These are phyloP conservation scores for Jimgerdemannia flammicorona DNA, from an alignment of 192 early-diverging fungal genomes.

Conservation along the genomic window DNA sequence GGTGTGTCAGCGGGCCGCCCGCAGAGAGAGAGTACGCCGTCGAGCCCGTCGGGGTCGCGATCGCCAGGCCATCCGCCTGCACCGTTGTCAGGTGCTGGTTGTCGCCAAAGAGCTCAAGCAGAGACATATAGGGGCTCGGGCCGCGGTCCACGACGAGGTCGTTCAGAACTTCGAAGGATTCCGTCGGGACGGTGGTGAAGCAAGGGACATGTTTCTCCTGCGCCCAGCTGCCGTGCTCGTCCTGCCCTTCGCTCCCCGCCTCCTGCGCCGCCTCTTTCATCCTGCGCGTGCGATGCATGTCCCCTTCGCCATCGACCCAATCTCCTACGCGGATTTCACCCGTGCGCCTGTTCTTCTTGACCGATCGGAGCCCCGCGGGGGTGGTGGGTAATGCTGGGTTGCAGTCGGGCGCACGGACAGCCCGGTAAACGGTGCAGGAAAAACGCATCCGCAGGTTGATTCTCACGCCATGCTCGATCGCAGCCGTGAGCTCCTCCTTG, in stretches of 20 bases:
- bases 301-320: slow-evolving; percentile 26
- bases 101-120: slow-evolving; percentile 80
- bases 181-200: slow-evolving; percentile 55
- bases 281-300: slow-evolving; percentile 9
- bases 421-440: slow-evolving; percentile 83
- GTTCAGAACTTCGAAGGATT: slow-evolving; percentile 91
- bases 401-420: background rate
- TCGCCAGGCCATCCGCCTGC: slow-evolving; percentile 92
- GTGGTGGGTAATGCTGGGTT: no score
- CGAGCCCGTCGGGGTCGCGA: slow-evolving; percentile 94
- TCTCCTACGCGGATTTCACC: slow-evolving; percentile 21
- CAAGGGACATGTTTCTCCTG: slow-evolving; percentile 42
- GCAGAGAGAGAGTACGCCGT: slow-evolving; percentile 89
- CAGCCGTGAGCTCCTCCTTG: slow-evolving; percentile 51
- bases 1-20: slow-evolving; percentile 93
- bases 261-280: slow-evolving; percentile 19
- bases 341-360: background rate
- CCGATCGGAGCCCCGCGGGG: background rate
- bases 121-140: slow-evolving; percentile 84
- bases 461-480: slow-evolving; percentile 63
- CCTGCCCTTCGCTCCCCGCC: slow-evolving; percentile 20
- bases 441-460: slow-evolving; percentile 91
- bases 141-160: slow-evolving; percentile 95
- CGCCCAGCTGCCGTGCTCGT: slow-evolving; percentile 26
- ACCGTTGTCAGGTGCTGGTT: slow-evolving; percentile 90